Conservation (phyloP, 768 basidiomycete genomes). For the Naganishia randhawae region DNA sequence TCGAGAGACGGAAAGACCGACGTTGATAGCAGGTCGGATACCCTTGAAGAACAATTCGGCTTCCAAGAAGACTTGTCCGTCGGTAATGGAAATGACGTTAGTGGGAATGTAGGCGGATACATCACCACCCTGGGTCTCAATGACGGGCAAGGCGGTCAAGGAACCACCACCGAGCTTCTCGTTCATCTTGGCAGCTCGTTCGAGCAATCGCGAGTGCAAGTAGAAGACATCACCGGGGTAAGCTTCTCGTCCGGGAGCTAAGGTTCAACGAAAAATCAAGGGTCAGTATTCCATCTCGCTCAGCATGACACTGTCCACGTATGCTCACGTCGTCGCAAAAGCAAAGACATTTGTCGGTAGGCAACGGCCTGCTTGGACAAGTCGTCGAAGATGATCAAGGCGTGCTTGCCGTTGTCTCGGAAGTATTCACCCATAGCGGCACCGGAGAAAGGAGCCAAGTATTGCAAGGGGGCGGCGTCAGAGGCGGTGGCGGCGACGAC, state of each 20-base stretch:
- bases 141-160: constrained; percentile 96
- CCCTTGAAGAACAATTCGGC: constrained; percentile 99
- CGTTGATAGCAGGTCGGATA: constrained; percentile 98
- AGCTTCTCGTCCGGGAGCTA: constrained; percentile 38
- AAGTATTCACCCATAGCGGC: constrained; percentile 99
- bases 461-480: constrained; percentile 97
- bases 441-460: constrained; percentile 99
- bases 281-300: constrained; percentile 9
- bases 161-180: constrained; percentile 98
- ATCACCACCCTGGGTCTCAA: constrained; percentile 99
- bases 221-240: constrained; percentile 81
- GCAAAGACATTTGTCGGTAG: constrained; percentile 99
- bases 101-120: constrained; percentile 97
- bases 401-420: constrained; percentile 98
- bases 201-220: constrained; percentile 98
- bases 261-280: neutral
- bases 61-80: constrained; percentile 99
- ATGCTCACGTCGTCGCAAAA: constrained; percentile 71
- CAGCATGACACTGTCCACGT: neutral
- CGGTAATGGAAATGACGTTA: constrained; percentile 98
- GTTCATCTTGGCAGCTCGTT: constrained; percentile 99
- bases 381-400: constrained; percentile 98
- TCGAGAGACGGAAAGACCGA: constrained; percentile 99
- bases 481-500: constrained; percentile 99
- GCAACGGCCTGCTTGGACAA: constrained; percentile 99